These are phyloP conservation scores for Verruconis gallopava DNA, from an alignment of 2,329 filamentous ascomycete species.

Conservation along the genomic window DNA sequence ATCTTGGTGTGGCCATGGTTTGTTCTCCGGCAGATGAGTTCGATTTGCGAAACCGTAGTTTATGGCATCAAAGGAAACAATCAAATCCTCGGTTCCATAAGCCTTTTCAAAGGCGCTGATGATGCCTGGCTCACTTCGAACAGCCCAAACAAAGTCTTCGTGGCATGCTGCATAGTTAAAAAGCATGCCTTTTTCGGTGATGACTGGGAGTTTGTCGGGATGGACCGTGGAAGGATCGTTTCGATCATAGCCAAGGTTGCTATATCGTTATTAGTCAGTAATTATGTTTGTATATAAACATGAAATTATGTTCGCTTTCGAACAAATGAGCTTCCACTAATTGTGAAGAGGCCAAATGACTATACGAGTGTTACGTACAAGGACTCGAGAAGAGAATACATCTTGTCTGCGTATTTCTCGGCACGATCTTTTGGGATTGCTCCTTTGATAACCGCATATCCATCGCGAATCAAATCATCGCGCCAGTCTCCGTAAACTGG, in stretches of 20 bases:
- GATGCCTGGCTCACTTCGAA: slow-evolving; percentile 27
- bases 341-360: too few relatives aligned
- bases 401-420: slow-evolving; percentile 18
- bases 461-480: slow-evolving; percentile 20
- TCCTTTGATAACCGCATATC: slow-evolving; percentile 19
- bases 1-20: slow-evolving; percentile 32
- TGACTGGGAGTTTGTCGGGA: slow-evolving; percentile 12
- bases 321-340: too few relatives aligned
- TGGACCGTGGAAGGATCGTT: not conserved
- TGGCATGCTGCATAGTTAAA: slow-evolving; percentile 26
- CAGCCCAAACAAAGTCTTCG: slow-evolving; percentile 34
- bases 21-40: slow-evolving; percentile 19
- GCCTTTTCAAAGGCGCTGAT: slow-evolving; percentile 28
- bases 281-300: too few relatives aligned
- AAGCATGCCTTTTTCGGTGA: slow-evolving; percentile 34
- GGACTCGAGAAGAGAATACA: slow-evolving; percentile 20
- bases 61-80: slow-evolving; percentile 23
- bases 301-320: too few relatives aligned
- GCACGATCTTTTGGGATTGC: slow-evolving; percentile 17
- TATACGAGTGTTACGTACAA: too few relatives aligned
- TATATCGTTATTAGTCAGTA: too few relatives aligned
- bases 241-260: not conserved
- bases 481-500: slow-evolving; percentile 15
- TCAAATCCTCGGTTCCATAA: slow-evolving; percentile 11
- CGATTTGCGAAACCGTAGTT: slow-evolving; percentile 32